phyloP scores from a whole-genome alignment of 78 protist species.

The Emiliania huxleyi region DNA sequence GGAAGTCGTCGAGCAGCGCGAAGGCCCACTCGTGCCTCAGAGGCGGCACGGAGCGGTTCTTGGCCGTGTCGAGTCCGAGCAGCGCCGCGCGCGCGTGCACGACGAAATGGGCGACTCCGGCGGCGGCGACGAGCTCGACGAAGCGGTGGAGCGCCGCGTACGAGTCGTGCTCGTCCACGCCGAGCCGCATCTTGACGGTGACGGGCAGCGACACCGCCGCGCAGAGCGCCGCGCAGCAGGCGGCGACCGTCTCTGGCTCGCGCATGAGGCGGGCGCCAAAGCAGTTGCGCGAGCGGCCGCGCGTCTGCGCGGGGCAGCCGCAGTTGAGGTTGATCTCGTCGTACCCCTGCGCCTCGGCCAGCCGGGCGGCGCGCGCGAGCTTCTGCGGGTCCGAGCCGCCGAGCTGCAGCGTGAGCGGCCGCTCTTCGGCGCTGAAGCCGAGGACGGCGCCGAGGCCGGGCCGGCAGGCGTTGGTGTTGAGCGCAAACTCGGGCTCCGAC shows the following conservation, averaged over 20 bases:
- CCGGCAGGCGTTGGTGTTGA: not conserved
- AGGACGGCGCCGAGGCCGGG: not conserved
- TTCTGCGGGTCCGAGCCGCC: not conserved
- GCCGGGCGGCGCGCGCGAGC: not conserved
- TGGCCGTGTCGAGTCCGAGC: not conserved
- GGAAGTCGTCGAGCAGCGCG: not conserved
- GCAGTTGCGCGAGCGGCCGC: not conserved
- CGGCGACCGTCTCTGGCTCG: not conserved
- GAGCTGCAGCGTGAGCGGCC: constrained; percentile 5
- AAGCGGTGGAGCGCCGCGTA: not conserved
- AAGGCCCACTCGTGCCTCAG: not conserved
- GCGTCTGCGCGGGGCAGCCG: not conserved
- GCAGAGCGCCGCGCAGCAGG: not conserved
- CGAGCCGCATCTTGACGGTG: constrained; percentile 1
- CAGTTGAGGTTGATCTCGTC: constrained; percentile 32
- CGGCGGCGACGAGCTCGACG: not conserved
- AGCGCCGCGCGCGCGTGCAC: constrained; percentile 25
- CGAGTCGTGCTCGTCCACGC: not conserved
- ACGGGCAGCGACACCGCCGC: not conserved
- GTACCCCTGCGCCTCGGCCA: not conserved
- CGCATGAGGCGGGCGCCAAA: constrained; percentile 13
- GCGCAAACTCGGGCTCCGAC: not conserved
- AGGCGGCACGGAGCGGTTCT: constrained; percentile 6
- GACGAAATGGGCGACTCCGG: not conserved
- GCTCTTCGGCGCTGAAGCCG: not conserved